phyloP scores from a whole-genome alignment of 805 yeast species.

The Yamadazyma ubonensis region DNA sequence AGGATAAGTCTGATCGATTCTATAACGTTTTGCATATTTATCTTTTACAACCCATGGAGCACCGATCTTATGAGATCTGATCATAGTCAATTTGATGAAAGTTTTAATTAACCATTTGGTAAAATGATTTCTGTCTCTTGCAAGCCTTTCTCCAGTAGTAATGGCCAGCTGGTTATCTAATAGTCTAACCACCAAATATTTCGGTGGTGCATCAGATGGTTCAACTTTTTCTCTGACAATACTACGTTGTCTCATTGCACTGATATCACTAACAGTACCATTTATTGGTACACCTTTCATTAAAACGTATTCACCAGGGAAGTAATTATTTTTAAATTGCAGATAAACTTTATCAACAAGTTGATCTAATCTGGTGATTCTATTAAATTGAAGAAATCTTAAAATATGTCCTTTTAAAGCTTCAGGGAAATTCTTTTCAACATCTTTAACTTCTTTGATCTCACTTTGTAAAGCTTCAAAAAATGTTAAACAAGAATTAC shows the following conservation, averaged over 20 bases:
- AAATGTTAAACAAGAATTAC: slow-evolving; percentile 85
- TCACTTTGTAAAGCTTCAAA: slow-evolving; percentile 87
- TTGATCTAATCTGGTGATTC: slow-evolving; percentile 76
- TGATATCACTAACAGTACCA: slow-evolving; percentile 11
- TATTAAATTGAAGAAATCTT: slow-evolving; percentile 76
- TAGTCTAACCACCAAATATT: slow-evolving; percentile 67
- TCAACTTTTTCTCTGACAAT: slow-evolving; percentile 83
- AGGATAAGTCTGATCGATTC: slow-evolving; percentile 63
- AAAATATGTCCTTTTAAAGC: slow-evolving; percentile 91
- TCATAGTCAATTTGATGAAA: slow-evolving; percentile 75
- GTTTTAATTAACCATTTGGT: slow-evolving; percentile 89
- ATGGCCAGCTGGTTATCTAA: slow-evolving; percentile 57
- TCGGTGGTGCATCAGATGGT: slow-evolving; percentile 54
- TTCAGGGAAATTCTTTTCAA: slow-evolving; percentile 85
- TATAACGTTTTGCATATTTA: slow-evolving; percentile 66
- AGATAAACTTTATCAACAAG: slow-evolving; percentile 85
- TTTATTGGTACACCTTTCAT: slow-evolving; percentile 43
- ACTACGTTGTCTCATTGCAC: slow-evolving; percentile 45
- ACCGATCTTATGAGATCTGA: slow-evolving; percentile 79
- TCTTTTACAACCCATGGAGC: slow-evolving; percentile 95
- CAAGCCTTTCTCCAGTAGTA: slow-evolving; percentile 69
- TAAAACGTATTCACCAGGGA: slow-evolving; percentile 84
- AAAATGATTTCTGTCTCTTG: slow-evolving; percentile 81
- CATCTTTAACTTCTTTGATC: slow-evolving; percentile 50
- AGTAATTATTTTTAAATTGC: slow-evolving; percentile 76